Evolutionary conservation across 2,329 filamentous ascomycete genomes (phyloP).

Genomic region (Tolypocladium ophioglossoides): DNA sequence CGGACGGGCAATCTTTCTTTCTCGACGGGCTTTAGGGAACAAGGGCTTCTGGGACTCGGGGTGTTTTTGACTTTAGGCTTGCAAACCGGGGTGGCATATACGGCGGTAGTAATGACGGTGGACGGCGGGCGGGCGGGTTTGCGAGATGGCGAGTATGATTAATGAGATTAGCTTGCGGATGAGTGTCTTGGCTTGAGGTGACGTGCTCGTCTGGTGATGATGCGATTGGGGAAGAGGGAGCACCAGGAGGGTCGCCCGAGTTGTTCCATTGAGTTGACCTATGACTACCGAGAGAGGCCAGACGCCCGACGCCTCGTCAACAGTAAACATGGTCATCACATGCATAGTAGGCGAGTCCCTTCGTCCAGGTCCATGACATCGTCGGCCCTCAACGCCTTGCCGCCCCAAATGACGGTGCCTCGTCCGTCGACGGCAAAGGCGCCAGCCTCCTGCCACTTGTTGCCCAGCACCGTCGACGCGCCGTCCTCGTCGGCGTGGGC

Average conservation of each 20-base stretch:
- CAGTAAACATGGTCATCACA: background rate
- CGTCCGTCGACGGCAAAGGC: slow-evolving; percentile 39
- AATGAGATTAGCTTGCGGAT: slow-evolving; percentile 3
- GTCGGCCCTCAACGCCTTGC: slow-evolving; percentile 35
- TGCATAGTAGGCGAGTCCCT: slow-evolving; percentile 25
- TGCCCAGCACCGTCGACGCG: slow-evolving; percentile 36
- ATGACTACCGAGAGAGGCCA: background rate
- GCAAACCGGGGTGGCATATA: background rate
- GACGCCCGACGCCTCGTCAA: background rate
- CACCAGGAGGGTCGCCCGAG: background rate
- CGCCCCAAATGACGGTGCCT: slow-evolving; percentile 39
- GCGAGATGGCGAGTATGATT: slow-evolving; percentile 2
- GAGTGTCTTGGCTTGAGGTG: background rate
- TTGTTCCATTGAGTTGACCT: background rate
- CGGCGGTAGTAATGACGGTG: background rate
- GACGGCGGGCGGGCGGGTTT: background rate
- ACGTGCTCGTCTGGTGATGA: background rate
- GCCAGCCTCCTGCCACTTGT: slow-evolving; percentile 46
- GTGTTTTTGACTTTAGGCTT: slow-evolving; percentile 2
- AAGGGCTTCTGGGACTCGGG: background rate
- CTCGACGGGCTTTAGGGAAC: background rate
- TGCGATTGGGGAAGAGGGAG: background rate
- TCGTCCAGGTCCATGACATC: slow-evolving; percentile 45
- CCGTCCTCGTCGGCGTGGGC: slow-evolving; percentile 18
- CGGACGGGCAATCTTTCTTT: background rate